phyloP scores from a whole-genome alignment of 2,329 filamentous ascomycete species.

The Colletotrichum gloeosporioides region DNA sequence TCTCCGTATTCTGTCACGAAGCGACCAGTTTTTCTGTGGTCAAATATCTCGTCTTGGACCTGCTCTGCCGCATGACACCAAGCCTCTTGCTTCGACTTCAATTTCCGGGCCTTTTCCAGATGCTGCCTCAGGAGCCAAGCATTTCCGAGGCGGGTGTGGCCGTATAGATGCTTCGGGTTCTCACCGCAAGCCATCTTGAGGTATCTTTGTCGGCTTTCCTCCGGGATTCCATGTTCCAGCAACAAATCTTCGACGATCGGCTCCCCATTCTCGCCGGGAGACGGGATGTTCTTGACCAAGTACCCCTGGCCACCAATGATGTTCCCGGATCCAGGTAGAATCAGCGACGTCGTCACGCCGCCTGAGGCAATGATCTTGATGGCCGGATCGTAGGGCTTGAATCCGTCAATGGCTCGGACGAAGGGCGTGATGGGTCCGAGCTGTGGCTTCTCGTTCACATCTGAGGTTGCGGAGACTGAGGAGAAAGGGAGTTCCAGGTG shows the following conservation, averaged over 20 bases:
- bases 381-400: conserved; percentile 45
- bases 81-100: conserved; percentile 39
- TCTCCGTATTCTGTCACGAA: neutral
- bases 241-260: conserved; percentile 45
- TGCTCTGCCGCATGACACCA: conserved; percentile 13
- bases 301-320: conserved; percentile 49
- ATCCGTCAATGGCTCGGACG: conserved; percentile 30
- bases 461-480: conserved; percentile 30
- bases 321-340: conserved; percentile 48
- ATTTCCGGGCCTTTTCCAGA: conserved; percentile 36
- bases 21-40: too few relatives aligned
- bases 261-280: conserved; percentile 37
- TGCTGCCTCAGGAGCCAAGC: conserved; percentile 43
- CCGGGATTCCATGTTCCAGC: conserved; percentile 41
- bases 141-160: conserved; percentile 43
- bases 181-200: conserved; percentile 53
- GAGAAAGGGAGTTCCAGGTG: conserved; percentile 40
- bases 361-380: conserved; percentile 44
- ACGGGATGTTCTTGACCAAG: conserved; percentile 43
- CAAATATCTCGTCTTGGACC: too few relatives aligned
- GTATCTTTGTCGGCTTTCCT: conserved; percentile 35
- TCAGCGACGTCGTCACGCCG: conserved; percentile 47
- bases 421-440: conserved; percentile 41
- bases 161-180: conserved; percentile 42
- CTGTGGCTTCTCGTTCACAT: conserved; percentile 39